Percentiles rank a stretch among this genome's conserved stretches.
These are phyloP conservation scores for Pezicula rhizophila DNA, from an alignment of 2,329 filamentous ascomycete genomes.

Conservation along the genomic window DNA sequence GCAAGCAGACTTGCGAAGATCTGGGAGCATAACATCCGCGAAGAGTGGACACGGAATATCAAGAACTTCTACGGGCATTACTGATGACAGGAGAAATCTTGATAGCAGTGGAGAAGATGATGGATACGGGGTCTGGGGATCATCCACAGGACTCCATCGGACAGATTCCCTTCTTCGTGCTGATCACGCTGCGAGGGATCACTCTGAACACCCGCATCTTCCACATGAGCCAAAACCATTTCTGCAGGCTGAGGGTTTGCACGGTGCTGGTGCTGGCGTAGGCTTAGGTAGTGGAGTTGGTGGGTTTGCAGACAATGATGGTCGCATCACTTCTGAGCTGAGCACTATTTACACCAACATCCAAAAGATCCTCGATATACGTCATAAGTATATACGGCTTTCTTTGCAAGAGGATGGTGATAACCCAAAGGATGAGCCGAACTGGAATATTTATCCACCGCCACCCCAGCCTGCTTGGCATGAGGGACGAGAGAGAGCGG, in stretches of 20 bases:
- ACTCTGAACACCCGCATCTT: constrained; percentile 42
- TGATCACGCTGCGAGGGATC: constrained; percentile 30
- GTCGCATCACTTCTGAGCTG: constrained; percentile 77
- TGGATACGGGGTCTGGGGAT: constrained; percentile 10
- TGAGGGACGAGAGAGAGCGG: constrained; percentile 33
- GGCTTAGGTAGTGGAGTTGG: constrained; percentile 54
- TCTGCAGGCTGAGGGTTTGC: constrained; percentile 45
- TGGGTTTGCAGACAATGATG: constrained; percentile 66
- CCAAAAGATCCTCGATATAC: constrained; percentile 78
- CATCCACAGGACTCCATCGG: constrained; percentile 12
- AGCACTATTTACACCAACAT: constrained; percentile 84
- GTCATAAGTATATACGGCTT: constrained; percentile 81
- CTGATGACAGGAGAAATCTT: constrained; percentile 22
- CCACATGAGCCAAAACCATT: constrained; percentile 50
- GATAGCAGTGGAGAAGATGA: constrained; percentile 27
- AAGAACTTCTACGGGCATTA: constrained; percentile 20
- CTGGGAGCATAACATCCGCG: constrained; percentile 23
- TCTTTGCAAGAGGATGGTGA: constrained; percentile 77
- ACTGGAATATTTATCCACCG: constrained; percentile 85
- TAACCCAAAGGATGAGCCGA: constrained; percentile 79
- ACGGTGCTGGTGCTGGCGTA: constrained; percentile 52
- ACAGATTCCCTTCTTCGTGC: constrained; percentile 20
- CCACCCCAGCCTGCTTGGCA: constrained; percentile 90
- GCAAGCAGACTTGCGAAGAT: constrained; percentile 15
- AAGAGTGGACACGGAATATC: constrained; percentile 21